A percentile compares a stretch with the other conserved stretches of the same genome.
Evolutionary conservation across 2,329 filamentous ascomycete genomes (phyloP).

Genomic region (Trichoderma atroviride): DNA sequence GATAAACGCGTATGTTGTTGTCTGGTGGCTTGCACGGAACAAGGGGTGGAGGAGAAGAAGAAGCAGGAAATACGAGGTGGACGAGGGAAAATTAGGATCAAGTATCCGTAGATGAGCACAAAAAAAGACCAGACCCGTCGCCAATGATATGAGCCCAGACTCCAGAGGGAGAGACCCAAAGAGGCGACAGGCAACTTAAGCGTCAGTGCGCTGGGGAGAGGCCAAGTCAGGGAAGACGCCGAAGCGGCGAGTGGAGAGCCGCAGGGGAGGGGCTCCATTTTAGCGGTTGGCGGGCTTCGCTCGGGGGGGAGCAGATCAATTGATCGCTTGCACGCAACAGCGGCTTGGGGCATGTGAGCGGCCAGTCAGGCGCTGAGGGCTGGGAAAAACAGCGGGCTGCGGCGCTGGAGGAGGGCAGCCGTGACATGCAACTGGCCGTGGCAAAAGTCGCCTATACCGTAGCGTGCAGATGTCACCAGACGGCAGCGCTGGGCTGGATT

Average conservation of each 20-base stretch:
- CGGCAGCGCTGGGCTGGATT: neutral
- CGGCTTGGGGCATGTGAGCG: neutral
- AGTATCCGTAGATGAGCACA: neutral
- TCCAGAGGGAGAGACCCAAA: neutral
- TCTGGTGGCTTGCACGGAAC: neutral
- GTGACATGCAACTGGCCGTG: neutral
- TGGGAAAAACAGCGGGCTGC: neutral
- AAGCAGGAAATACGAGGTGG: neutral
- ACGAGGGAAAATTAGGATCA: neutral
- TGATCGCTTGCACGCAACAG: neutral
- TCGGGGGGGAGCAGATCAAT: neutral
- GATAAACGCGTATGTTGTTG: neutral
- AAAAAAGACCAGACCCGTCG: neutral
- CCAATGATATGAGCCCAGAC: constrained; percentile 3
- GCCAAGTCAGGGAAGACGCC: constrained; percentile 12
- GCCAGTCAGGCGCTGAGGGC: neutral
- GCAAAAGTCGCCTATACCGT: neutral
- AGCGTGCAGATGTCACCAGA: neutral
- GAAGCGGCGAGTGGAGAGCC: constrained; percentile 7
- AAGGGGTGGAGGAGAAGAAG: neutral
- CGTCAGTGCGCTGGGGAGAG: neutral
- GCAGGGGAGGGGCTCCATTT: neutral
- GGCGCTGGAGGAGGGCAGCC: neutral
- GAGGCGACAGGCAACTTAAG: neutral
- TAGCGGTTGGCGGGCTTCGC: neutral